Percentiles rank a stretch among this genome's conserved stretches.
phyloP scores from a whole-genome alignment of 2,329 filamentous ascomycete genomes.

The Phyllosticta capitalensis region DNA sequence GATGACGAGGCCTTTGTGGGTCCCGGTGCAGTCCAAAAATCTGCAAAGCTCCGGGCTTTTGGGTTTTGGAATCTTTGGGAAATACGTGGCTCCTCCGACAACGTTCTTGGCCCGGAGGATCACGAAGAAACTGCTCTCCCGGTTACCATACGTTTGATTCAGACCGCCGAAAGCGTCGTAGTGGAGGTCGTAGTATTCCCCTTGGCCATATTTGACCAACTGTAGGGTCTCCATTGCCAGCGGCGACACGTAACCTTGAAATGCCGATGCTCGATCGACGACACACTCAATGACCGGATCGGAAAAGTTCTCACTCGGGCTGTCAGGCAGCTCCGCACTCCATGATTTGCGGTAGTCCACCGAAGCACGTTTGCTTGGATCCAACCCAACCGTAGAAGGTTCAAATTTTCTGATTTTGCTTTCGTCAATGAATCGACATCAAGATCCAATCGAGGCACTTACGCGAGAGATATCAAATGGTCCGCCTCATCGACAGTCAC shows the following conservation, averaged over 20 bases:
- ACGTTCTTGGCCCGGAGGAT: not conserved
- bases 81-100: not conserved
- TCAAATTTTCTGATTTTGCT: not conserved
- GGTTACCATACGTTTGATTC: not conserved
- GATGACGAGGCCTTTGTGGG: not conserved
- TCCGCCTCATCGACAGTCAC: not conserved
- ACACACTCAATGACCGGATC: not conserved
- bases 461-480: not conserved
- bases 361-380: not conserved
- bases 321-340: not conserved
- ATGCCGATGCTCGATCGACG: not conserved
- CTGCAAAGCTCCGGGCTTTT: not conserved
- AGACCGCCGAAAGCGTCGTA: not conserved
- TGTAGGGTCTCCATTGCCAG: not conserved
- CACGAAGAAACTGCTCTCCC: not conserved
- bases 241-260: not conserved
- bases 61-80: not conserved
- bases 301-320: not conserved
- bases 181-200: not conserved
- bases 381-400: not conserved
- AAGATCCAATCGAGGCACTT: not conserved
- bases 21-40: not conserved
- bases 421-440: not conserved
- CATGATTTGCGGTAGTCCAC: not conserved
- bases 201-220: not conserved